Evolutionary conservation across 2,329 filamentous ascomycete genomes (phyloP).

Genomic region (Didymella pinodella): DNA sequence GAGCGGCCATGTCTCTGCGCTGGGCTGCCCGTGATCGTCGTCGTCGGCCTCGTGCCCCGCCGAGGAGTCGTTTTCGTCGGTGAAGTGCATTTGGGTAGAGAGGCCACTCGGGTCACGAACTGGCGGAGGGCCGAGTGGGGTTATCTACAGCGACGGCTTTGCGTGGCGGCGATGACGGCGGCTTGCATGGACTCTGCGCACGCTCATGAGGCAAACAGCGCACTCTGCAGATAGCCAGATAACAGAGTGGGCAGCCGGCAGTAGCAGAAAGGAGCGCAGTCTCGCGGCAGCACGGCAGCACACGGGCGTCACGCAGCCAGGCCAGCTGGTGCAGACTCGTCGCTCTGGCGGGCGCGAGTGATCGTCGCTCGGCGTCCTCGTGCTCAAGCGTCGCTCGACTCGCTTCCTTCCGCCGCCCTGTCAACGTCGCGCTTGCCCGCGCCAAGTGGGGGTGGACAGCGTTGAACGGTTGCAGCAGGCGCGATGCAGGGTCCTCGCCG

Average conservation of each 20-base stretch:
- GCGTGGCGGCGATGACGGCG: conserved; percentile 14
- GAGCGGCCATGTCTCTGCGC: conserved; percentile 26
- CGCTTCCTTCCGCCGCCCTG: conserved; percentile 15
- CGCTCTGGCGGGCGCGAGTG: not conserved
- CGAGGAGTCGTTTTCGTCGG: conserved; percentile 20
- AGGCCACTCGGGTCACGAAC: conserved; percentile 11
- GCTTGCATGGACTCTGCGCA: conserved; percentile 10
- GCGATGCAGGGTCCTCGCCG: conserved; percentile 21
- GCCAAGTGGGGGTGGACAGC: conserved; percentile 11
- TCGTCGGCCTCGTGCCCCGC: conserved; percentile 27
- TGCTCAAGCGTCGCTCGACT: conserved; percentile 2
- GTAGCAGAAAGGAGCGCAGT: not conserved
- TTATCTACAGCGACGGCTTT: conserved; percentile 8
- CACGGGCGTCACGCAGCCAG: conserved; percentile 18
- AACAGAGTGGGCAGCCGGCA: not conserved
- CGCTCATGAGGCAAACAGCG: not conserved
- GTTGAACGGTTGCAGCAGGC: too few species aligned
- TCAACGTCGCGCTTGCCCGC: conserved; percentile 12
- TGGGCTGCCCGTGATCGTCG: conserved; percentile 19
- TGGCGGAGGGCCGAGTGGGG: conserved; percentile 9
- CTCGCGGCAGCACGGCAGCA: conserved; percentile 13
- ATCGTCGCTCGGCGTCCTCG: conserved; percentile 4
- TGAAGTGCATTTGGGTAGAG: conserved; percentile 26
- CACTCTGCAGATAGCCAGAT: not conserved
- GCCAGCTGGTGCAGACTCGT: conserved; percentile 8